Percentiles rank a stretch among this genome's conserved stretches.
Conservation (phyloP, 1,139 yeast species). For the Blastobotrys elegans region DNA sequence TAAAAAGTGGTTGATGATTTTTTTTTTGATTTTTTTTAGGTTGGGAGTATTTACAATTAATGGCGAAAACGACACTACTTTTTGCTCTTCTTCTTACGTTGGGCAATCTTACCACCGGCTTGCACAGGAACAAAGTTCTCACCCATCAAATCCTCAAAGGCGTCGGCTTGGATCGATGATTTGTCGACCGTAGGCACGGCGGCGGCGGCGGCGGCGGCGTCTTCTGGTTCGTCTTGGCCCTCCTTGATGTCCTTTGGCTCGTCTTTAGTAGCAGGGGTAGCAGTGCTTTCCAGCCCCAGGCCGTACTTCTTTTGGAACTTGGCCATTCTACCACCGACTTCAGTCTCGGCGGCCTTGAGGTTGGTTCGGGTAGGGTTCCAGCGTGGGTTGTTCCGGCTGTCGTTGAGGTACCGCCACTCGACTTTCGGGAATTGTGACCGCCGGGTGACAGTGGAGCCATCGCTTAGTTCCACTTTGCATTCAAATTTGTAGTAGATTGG, state of each 20-base stretch:
- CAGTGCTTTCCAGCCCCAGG: constrained; percentile 38
- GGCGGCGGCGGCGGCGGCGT: constrained; percentile 10
- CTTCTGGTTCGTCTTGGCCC: background rate
- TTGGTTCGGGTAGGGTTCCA: constrained; percentile 90
- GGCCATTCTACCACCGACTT: constrained; percentile 79
- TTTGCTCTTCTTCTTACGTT: constrained; percentile 46
- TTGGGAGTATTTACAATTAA: background rate
- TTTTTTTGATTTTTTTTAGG: no score
- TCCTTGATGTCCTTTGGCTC: constrained; percentile 25
- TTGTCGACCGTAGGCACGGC: constrained; percentile 1
- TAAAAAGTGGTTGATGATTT: constrained; percentile 1
- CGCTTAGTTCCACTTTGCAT: constrained; percentile 79
- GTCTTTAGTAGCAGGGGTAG: constrained; percentile 14
- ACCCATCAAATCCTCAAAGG: constrained; percentile 57
- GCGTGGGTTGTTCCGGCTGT: constrained; percentile 75
- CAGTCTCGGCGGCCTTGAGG: constrained; percentile 66
- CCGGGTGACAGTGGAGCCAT: constrained; percentile 83
- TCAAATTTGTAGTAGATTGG: constrained; percentile 89
- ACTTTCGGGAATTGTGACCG: constrained; percentile 84
- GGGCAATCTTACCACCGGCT: constrained; percentile 54
- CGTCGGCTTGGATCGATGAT: constrained; percentile 38
- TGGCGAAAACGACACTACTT: constrained; percentile 22
- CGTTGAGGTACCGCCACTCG: constrained; percentile 80
- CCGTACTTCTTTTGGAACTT: constrained; percentile 73
- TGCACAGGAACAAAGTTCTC: constrained; percentile 60